Evolutionary conservation across 257 asterid species (phyloP).

Genomic region (Solanum pinnatisectum): DNA sequence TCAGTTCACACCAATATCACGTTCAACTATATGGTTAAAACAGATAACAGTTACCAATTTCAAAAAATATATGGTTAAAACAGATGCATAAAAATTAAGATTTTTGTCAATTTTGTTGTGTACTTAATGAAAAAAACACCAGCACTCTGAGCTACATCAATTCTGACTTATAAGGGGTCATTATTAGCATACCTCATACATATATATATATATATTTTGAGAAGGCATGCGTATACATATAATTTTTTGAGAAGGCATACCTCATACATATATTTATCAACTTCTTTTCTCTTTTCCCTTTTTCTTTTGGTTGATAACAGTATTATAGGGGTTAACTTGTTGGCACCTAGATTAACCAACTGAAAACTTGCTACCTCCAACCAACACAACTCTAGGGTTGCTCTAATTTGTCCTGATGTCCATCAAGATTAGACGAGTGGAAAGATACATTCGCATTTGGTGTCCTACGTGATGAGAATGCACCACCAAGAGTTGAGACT

Average conservation of each 20-base stretch:
- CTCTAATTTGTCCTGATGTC: neutral
- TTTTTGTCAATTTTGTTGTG: neutral
- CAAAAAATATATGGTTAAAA: neutral
- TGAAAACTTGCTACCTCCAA: neutral
- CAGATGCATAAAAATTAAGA: neutral
- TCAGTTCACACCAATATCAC: neutral
- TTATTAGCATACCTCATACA: neutral
- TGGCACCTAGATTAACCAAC: neutral
- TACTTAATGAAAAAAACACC: neutral
- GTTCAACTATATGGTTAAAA: neutral
- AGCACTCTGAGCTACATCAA: neutral
- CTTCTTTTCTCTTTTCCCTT: neutral
- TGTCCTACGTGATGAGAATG: neutral
- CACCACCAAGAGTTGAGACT: neutral
- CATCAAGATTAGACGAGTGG: neutral
- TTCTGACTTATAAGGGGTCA: neutral
- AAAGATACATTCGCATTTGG: neutral
- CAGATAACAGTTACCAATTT: neutral
- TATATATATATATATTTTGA: neutral
- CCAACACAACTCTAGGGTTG: neutral
- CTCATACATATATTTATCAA: neutral
- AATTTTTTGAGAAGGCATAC: neutral
- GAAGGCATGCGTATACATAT: neutral
- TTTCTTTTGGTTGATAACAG: neutral
- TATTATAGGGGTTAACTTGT: neutral